phyloP scores from a whole-genome alignment of 352 stramenopile species.

The Globisporangium uncinulatum region DNA sequence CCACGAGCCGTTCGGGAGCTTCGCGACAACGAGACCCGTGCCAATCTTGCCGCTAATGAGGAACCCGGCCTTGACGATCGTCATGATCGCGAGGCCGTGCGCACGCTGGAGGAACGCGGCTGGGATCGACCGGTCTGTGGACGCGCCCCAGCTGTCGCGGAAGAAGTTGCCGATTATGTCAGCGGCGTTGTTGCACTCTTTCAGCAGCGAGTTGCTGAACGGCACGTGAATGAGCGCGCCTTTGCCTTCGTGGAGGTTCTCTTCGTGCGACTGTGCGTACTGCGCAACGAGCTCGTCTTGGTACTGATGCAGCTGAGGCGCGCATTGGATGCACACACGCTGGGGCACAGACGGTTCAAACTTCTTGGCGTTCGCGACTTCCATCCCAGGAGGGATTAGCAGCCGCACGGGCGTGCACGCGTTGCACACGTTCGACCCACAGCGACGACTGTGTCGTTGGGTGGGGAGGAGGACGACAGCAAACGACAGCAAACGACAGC shows the following conservation, averaged over 20 bases:
- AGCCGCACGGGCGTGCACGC: conserved; percentile 66
- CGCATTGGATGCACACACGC: conserved; percentile 77
- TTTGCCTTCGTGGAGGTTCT: conserved; percentile 71
- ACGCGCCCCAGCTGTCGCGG: conserved; percentile 45
- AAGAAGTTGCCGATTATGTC: conserved; percentile 86
- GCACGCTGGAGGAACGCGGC: conserved; percentile 77
- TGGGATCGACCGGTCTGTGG: conserved; percentile 74
- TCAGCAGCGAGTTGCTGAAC: conserved; percentile 68
- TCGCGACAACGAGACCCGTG: conserved; percentile 88
- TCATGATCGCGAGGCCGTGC: conserved; percentile 81
- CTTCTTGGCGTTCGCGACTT: conserved; percentile 42
- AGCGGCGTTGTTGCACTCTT: conserved; percentile 63
- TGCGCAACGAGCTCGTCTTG: conserved; percentile 61
- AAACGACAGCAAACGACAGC: conserved; percentile 30
- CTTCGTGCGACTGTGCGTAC: conserved; percentile 80
- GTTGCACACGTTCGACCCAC: conserved; percentile 56
- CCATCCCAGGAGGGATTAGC: conserved; percentile 67
- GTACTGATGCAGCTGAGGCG: conserved; percentile 68
- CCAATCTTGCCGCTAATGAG: conserved; percentile 81
- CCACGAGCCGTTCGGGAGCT: conserved; percentile 82
- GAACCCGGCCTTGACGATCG: conserved; percentile 79
- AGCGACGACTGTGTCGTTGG: conserved; percentile 51
- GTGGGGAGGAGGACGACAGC: conserved; percentile 41
- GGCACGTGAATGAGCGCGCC: conserved; percentile 59
- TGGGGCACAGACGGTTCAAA: conserved; percentile 71